A percentile compares a stretch with the other conserved stretches of the same genome.
Evolutionary conservation across 2,329 filamentous ascomycete species (phyloP).

Genomic region (Leptographium radiaticola): DNA sequence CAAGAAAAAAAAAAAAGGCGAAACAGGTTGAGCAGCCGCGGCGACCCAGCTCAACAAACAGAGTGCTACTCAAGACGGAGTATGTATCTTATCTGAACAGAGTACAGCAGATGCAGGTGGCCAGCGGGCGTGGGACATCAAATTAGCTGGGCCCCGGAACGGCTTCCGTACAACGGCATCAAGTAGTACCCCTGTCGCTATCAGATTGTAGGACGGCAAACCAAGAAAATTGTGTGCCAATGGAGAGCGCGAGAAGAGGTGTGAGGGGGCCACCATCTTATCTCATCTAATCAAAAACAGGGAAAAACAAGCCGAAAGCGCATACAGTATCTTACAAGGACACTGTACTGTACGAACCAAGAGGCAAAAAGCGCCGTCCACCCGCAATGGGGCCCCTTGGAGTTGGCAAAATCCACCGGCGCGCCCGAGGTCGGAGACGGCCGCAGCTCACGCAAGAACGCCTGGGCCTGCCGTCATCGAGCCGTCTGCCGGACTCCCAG

Average conservation of each 20-base stretch:
- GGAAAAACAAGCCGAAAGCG: not conserved
- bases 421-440: constrained; percentile 1
- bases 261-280: not conserved
- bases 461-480: not conserved
- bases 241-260: not conserved
- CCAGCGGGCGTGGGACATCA: too few relatives aligned
- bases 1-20: not conserved
- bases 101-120: too few relatives aligned
- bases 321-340: not conserved
- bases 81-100: too few relatives aligned
- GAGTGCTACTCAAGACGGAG: too few relatives aligned
- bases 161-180: too few relatives aligned
- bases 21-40: not conserved
- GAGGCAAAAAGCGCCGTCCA: too few relatives aligned
- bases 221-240: not conserved
- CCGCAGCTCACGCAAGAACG: not conserved
- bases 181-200: not conserved
- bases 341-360: not conserved
- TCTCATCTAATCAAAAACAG: constrained; percentile 3
- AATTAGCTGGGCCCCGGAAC: too few relatives aligned
- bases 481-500: too few relatives aligned
- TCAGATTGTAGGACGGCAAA: not conserved
- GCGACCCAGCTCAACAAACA: not conserved
- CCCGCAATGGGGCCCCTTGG: not conserved
- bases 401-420: too few relatives aligned